A percentile compares a stretch with the other conserved stretches of the same genome.
phyloP scores from a whole-genome alignment of 108 stramenopile genomes.

The Fistulifera solaris region DNA sequence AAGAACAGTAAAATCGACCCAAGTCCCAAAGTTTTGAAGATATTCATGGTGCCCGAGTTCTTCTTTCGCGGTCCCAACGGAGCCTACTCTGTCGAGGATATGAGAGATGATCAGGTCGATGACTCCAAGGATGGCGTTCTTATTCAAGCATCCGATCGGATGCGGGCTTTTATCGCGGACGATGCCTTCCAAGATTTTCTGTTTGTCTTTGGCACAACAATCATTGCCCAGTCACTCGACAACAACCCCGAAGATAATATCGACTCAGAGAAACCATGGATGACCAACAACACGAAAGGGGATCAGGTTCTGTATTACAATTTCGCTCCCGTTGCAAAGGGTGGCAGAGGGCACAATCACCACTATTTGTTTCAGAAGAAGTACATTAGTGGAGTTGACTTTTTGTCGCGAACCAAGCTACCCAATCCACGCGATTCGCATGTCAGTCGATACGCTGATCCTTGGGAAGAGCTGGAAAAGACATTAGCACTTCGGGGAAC shows the following conservation, averaged over 20 bases:
- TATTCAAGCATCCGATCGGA: slow-evolving; percentile 8
- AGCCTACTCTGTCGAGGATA: slow-evolving; percentile 19
- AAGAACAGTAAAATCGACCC: slow-evolving; percentile 20
- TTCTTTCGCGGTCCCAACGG: slow-evolving; percentile 25
- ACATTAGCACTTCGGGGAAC: slow-evolving; percentile 12
- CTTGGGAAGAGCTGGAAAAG: neutral
- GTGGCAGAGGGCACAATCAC: slow-evolving; percentile 15
- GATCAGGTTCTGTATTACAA: slow-evolving; percentile 23
- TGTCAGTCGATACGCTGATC: slow-evolving; percentile 14
- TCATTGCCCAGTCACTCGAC: slow-evolving; percentile 15
- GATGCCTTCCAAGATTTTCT: slow-evolving; percentile 21
- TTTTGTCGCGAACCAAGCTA: slow-evolving; percentile 17
- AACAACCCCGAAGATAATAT: slow-evolving; percentile 4
- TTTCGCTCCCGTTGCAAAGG: slow-evolving; percentile 22
- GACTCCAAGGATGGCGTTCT: slow-evolving; percentile 16
- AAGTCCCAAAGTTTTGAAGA: slow-evolving; percentile 23
- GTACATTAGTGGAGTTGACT: slow-evolving; percentile 29
- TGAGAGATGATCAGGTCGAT: neutral
- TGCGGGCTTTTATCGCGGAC: slow-evolving; percentile 21
- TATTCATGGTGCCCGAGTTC: slow-evolving; percentile 31
- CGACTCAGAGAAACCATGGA: neutral
- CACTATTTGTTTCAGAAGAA: slow-evolving; percentile 18
- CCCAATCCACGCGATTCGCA: slow-evolving; percentile 23
- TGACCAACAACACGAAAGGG: slow-evolving; percentile 4
- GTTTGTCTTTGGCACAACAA: slow-evolving; percentile 31